Conservation (phyloP, 2,329 filamentous ascomycete species). For the Monosporascus sp. region DNA sequence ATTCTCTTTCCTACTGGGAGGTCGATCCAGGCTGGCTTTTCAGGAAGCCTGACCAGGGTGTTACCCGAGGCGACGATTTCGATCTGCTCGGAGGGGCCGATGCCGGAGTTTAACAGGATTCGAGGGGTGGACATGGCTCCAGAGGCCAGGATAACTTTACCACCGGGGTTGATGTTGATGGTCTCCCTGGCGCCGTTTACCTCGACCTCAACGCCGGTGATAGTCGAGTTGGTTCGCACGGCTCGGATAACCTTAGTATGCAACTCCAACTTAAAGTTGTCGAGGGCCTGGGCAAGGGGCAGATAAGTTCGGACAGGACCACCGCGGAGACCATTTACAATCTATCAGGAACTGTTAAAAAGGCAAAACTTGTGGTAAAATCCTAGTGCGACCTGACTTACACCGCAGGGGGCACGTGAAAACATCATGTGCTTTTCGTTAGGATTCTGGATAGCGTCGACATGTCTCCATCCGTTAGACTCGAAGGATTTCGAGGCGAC, state of each 20-base stretch:
- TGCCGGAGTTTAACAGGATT: slow-evolving; percentile 52
- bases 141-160: slow-evolving; percentile 49
- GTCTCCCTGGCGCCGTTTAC: slow-evolving; percentile 41
- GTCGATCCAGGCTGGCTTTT: slow-evolving; percentile 28
- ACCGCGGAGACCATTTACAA: slow-evolving; percentile 9
- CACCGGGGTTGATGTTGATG: slow-evolving; percentile 44
- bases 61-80: slow-evolving; percentile 24
- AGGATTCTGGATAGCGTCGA: slow-evolving; percentile 8
- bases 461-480: slow-evolving; percentile 9
- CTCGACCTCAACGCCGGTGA: slow-evolving; percentile 50
- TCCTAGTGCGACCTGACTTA: not conserved
- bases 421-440: slow-evolving; percentile 12
- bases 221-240: slow-evolving; percentile 32
- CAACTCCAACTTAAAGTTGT: slow-evolving; percentile 12
- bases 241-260: slow-evolving; percentile 17
- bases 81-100: slow-evolving; percentile 45
- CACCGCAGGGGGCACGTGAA: not conserved
- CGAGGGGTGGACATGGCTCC: slow-evolving; percentile 52
- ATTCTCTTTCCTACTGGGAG: slow-evolving; percentile 34
- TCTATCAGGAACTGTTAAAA: slow-evolving; percentile 45
- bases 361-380: not conserved
- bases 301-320: slow-evolving; percentile 14
- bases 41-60: slow-evolving; percentile 22
- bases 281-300: slow-evolving; percentile 7
- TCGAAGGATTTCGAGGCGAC: slow-evolving; percentile 10